Evolutionary conservation across 2,329 filamentous ascomycete species (phyloP).

Genomic region (Lasiodiplodia sp.): DNA sequence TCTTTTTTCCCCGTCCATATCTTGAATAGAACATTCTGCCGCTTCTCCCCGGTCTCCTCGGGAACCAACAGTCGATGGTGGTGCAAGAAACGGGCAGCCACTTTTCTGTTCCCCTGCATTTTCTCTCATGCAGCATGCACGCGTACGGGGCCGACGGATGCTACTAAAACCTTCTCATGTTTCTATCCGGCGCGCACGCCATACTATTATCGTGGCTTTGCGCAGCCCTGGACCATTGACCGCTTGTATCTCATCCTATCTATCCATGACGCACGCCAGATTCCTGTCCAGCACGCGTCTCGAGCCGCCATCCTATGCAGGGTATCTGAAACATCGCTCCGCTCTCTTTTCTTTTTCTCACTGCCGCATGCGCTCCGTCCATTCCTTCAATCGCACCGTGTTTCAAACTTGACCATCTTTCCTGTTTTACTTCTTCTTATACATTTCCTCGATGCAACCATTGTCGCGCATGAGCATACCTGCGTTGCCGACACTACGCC

Average conservation of each 20-base stretch:
- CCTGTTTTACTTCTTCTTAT: not conserved
- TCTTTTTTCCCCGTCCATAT: not conserved
- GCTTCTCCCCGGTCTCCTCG: not conserved
- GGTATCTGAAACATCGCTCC: not conserved
- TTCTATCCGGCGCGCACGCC: not conserved
- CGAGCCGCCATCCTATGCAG: not conserved
- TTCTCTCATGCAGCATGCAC: not conserved
- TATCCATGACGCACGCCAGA: not conserved
- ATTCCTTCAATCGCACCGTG: not conserved
- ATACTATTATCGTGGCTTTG: not conserved
- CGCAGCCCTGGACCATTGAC: not conserved
- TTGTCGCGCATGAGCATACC: not conserved
- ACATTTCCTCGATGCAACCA: not conserved
- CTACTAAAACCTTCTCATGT: not conserved
- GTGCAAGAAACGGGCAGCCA: slow-evolving; percentile 11
- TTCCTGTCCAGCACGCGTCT: not conserved
- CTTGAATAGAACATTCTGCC: not conserved
- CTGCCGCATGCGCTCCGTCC: not conserved
- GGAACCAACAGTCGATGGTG: not conserved
- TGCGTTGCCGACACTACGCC: not conserved
- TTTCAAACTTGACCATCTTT: not conserved
- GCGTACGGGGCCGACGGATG: not conserved
- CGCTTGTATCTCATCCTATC: not conserved
- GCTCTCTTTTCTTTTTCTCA: not conserved
- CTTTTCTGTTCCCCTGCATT: slow-evolving; percentile 11